Evolutionary conservation across 2,329 filamentous ascomycete species (phyloP).

Genomic region (Clarireedia monteithiana): DNA sequence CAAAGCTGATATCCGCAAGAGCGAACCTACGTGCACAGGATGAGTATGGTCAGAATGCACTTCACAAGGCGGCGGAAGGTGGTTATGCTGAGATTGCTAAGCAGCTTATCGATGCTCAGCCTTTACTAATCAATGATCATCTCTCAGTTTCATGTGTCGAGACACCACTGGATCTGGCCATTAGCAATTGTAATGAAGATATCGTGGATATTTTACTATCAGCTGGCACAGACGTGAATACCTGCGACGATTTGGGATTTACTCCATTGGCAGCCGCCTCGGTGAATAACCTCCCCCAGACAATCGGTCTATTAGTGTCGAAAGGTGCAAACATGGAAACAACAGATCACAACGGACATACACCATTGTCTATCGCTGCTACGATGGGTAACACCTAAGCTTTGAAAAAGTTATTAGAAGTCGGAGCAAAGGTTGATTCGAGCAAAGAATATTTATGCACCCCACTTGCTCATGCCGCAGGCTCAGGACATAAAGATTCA

Average conservation of each 20-base stretch:
- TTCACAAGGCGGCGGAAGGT: background rate
- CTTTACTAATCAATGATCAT: background rate
- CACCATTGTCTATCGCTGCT: background rate
- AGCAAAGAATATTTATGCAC: background rate
- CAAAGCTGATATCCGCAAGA: background rate
- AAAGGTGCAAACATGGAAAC: background rate
- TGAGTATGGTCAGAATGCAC: background rate
- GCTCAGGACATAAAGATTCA: background rate
- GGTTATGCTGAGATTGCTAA: background rate
- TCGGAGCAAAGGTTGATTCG: constrained; percentile 1
- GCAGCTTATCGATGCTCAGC: background rate
- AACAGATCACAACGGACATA: background rate
- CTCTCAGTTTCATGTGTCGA: background rate
- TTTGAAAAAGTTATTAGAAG: background rate
- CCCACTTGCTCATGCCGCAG: background rate
- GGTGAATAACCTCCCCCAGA: background rate
- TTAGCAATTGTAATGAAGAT: background rate
- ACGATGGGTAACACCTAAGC: background rate
- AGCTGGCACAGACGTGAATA: background rate
- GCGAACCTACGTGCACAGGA: background rate
- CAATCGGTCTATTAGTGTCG: background rate
- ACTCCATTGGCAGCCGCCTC: background rate
- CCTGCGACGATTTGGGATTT: background rate
- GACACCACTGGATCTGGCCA: background rate
- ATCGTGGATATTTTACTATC: background rate